A percentile compares a stretch with the other conserved stretches of the same genome.
These are phyloP conservation scores for Phoma herbarum DNA, from an alignment of 2,329 filamentous ascomycete species.

Conservation along the genomic window DNA sequence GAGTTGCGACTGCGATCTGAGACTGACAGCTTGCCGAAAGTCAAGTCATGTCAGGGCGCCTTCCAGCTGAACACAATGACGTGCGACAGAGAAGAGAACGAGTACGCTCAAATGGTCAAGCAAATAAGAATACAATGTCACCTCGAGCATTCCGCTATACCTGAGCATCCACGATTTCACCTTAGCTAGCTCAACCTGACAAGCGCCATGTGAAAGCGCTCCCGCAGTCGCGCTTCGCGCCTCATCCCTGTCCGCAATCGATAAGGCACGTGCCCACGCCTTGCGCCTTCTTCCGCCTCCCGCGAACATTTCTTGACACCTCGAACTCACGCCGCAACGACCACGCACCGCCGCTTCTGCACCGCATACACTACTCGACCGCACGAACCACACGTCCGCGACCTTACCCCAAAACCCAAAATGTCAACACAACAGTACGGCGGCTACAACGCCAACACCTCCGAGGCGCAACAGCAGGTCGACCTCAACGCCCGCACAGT, in stretches of 20 bases:
- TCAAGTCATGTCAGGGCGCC: conserved; percentile 30
- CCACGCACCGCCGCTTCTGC: not conserved
- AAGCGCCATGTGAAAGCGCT: conserved; percentile 17
- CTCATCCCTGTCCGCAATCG: conserved; percentile 5
- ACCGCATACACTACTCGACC: not conserved
- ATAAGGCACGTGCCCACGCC: conserved; percentile 21
- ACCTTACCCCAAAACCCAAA: not conserved
- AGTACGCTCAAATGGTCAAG: not conserved
- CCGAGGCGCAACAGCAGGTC: conserved; percentile 37
- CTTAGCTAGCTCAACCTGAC: conserved; percentile 12
- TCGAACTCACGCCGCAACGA: not conserved
- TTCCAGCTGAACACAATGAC: conserved; percentile 11
- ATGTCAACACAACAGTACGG: conserved; percentile 24
- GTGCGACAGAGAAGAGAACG: not conserved
- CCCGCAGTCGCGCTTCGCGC: not conserved
- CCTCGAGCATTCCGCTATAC: conserved; percentile 4
- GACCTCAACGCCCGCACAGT: conserved; percentile 57
- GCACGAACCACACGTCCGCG: not conserved
- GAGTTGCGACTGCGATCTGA: conserved; percentile 28
- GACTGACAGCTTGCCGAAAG: conserved; percentile 31
- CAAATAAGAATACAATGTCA: not conserved
- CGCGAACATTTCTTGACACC: conserved; percentile 14
- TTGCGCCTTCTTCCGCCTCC: conserved; percentile 5
- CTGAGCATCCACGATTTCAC: conserved; percentile 1
- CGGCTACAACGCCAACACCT: conserved; percentile 23